Evolutionary conservation across 208 protist genomes (phyloP), one percentile per base, ranked within the genome.

Genomic region (Strigomonas culicis): DNA sequence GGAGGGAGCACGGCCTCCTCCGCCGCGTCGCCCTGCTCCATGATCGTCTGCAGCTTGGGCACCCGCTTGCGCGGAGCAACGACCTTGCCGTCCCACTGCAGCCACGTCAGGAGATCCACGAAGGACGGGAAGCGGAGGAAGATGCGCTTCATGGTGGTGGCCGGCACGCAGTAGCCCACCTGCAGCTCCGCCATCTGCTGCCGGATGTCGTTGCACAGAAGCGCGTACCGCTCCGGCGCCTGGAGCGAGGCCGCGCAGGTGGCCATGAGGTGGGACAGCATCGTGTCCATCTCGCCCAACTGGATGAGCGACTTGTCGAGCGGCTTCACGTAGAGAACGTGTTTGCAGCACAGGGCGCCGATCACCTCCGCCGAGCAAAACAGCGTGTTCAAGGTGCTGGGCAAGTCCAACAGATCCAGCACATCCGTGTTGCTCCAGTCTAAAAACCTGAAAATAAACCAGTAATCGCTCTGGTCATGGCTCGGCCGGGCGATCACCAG

Each of bases 221-320:
- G 13, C 25, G 36, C n/a, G n/a, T n/a, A n/a, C n/a, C n/a, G 25
- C 17, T 39, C 52, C 4, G 24, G 30, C n/a, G n/a, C 52, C n/a
- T 22, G 25, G 24, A 58, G 27, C 25, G 30, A 22, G 4, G 7
- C 13, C 4, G 7, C 17, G 52, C 36, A 58, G 8, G 36, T 22
- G 13, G 13, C 25, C 25, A 21, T 22, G 4, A 58, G 52, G 4
- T 22, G 27, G 25, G 24, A 15, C 30, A 58, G 36, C 52, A 58
- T 58, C 17, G 25, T 58, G 52, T 58, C 52, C 7, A 58, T 22
- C 52, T 58, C 52, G 8, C 52, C 52, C 52, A 58, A 22, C 52
- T 22, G 30, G 8, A 58, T 30, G 27, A 58, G 4, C 8, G 52
- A 4, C 4, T 58, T n/a, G 21, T 58, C 25, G 7, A 58, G 25